Evolutionary conservation across 164 flowering plant species (phyloP).

Genomic region (Kalanchoe fedtschenkoi): DNA sequence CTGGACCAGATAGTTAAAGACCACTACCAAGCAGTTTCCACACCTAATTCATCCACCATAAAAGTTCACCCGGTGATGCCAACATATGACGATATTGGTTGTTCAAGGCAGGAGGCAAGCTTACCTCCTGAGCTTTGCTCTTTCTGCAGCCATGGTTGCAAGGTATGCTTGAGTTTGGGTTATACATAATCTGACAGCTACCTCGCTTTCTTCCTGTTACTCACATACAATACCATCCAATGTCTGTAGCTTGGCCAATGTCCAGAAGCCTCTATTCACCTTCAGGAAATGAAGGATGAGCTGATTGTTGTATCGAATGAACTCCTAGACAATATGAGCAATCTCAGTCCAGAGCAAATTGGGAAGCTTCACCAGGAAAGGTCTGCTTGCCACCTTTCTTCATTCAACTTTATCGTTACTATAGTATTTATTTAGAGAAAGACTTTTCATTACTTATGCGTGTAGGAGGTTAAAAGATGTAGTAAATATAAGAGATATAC

Average conservation of each 20-base stretch:
- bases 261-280: slow-evolving; percentile 62
- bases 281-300: slow-evolving; percentile 82
- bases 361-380: slow-evolving; percentile 82
- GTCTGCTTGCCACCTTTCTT: slow-evolving; percentile 19
- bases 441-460: background rate
- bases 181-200: background rate
- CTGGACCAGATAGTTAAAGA: slow-evolving; percentile 82
- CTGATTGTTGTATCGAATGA: slow-evolving; percentile 74
- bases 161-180: slow-evolving; percentile 32
- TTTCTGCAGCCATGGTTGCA: slow-evolving; percentile 62
- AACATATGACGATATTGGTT: slow-evolving; percentile 12
- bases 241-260: slow-evolving; percentile 59
- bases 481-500: background rate
- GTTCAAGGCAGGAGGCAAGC: slow-evolving; percentile 18
- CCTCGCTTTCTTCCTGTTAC: slow-evolving; percentile 9
- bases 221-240: slow-evolving; percentile 15
- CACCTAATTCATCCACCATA: slow-evolving; percentile 56
- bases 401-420: background rate
- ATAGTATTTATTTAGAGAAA: background rate
- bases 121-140: slow-evolving; percentile 58
- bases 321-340: slow-evolving; percentile 61
- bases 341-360: slow-evolving; percentile 35
- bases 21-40: slow-evolving; percentile 59
- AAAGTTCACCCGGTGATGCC: slow-evolving; percentile 46
- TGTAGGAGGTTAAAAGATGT: background rate